Evolutionary conservation across 2,329 filamentous ascomycete genomes (phyloP), one percentile per base, ranked within the genome.

Genomic region (Diaporthe sp.): DNA sequence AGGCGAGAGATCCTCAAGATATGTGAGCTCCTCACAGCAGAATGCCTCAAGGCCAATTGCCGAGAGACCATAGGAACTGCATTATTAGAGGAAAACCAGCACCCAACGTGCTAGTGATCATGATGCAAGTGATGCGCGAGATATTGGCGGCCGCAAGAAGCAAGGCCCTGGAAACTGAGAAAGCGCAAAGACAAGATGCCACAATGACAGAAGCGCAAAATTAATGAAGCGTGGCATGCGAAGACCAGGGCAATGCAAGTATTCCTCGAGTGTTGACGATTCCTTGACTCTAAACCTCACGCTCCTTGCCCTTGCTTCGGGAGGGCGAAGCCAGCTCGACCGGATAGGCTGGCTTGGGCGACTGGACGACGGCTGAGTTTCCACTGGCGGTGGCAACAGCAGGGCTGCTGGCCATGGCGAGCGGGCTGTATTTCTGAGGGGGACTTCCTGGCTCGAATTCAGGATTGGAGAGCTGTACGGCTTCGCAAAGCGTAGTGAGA

Each of bases 401-500:
- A 47, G 57, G 57, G 13, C 60, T 66, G 61, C 42, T 50, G 30
- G 13, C 61, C 6, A 10, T 25, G 6, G 22, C 30, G 5, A 66
- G 30, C 13, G 42, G 61, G 30, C 60, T 50, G 42, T 66, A 50
- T 22, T 50, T 28, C 19, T 50, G 61, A 10, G 19, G 19, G 4
- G 22, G 4, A 35, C n/a, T 10, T 17, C 22, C 42, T 13, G 10
- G 42, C 8, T 67, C 42, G 7, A 15, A 3, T 1, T 9, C 30
- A 4, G 47, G 47, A 4, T 28, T 54, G 5, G 47, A 40, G 3
- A 25, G 30, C 33, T 38, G 47, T 8, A 55, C 70, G 10, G 70
- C 70, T 15, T 72, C 57, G 35, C 70, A 72, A 6, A 64, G 45
- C 25, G 47, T 50, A 9, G 70, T 72, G 45, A 72, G 17, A 25